Evolutionary conservation across 2,329 filamentous ascomycete species (phyloP).

Genomic region (Ceratocystis variospora): DNA sequence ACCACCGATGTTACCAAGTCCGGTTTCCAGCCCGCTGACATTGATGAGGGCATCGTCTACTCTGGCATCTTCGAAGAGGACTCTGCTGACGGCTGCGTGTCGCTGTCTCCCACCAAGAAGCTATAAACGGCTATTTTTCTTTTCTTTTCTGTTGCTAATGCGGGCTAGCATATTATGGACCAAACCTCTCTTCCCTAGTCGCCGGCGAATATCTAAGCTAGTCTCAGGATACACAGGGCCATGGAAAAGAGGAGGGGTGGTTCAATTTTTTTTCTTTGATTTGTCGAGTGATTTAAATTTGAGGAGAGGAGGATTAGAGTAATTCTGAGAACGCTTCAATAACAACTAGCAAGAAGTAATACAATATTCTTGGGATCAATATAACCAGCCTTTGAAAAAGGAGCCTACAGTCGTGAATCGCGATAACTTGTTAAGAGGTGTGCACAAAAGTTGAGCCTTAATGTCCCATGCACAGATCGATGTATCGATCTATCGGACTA

Average conservation of each 20-base stretch:
- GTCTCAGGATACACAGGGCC: background rate
- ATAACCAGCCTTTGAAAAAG: background rate
- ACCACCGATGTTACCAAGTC: constrained; percentile 33
- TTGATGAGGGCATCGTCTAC: constrained; percentile 40
- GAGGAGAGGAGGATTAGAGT: background rate
- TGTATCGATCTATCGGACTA: background rate
- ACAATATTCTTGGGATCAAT: background rate
- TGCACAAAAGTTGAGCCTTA: no score
- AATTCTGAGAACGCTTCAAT: constrained; percentile 1
- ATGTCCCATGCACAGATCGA: background rate
- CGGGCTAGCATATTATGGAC: background rate
- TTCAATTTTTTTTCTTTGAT: background rate
- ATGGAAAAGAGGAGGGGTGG: background rate
- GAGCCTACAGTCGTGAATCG: background rate
- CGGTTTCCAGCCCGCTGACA: constrained; percentile 35
- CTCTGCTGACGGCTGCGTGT: constrained; percentile 30
- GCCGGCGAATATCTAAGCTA: background rate
- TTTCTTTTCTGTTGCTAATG: background rate
- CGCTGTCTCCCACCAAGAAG: constrained; percentile 22
- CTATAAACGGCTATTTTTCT: constrained; percentile 9
- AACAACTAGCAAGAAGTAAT: background rate
- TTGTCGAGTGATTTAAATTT: background rate
- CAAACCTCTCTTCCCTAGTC: background rate
- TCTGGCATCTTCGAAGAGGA: constrained; percentile 42
- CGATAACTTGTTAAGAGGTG: background rate